Percentiles rank a stretch among this genome's conserved stretches.
These are phyloP conservation scores for Saccharomycopsis hybrid DNA, from an alignment of 1,139 yeast genomes.

Conservation along the genomic window DNA sequence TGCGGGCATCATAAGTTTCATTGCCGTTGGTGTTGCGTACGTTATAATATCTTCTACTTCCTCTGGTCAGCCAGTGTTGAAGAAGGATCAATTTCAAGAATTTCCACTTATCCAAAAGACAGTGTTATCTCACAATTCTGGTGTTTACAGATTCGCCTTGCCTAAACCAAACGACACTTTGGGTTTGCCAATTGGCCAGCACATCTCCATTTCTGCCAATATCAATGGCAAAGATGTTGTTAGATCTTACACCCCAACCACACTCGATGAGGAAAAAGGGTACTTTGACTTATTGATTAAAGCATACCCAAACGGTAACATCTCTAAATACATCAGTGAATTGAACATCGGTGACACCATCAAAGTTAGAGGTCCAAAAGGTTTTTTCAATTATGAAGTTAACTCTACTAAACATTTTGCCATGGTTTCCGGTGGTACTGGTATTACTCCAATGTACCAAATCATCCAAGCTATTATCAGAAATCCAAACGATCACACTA, in stretches of 20 bases:
- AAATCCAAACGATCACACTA: slow-evolving; percentile 72
- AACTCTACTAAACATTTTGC: slow-evolving; percentile 70
- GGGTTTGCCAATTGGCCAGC: slow-evolving; percentile 95
- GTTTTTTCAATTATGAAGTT: slow-evolving; percentile 78
- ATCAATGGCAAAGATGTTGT: slow-evolving; percentile 78
- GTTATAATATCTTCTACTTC: slow-evolving; percentile 5
- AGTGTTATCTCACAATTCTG: slow-evolving; percentile 73
- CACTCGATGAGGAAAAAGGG: slow-evolving; percentile 77
- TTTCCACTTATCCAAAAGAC: slow-evolving; percentile 83
- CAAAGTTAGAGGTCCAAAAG: slow-evolving; percentile 88
- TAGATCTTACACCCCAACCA: slow-evolving; percentile 91
- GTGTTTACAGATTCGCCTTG: slow-evolving; percentile 78
- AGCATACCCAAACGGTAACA: slow-evolving; percentile 88
- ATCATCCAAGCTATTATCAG: slow-evolving; percentile 72
- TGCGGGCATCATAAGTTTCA: slow-evolving; percentile 12
- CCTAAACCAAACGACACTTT: slow-evolving; percentile 69
- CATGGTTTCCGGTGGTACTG: slow-evolving; percentile 96
- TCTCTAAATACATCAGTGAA: slow-evolving; percentile 68
- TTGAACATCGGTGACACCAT: slow-evolving; percentile 65
- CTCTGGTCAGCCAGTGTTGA: slow-evolving; percentile 42
- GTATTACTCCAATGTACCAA: slow-evolving; percentile 92
- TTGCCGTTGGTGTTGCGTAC: slow-evolving; percentile 17
- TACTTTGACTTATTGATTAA: slow-evolving; percentile 85
- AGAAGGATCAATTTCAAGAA: slow-evolving; percentile 62
- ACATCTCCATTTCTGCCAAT: slow-evolving; percentile 68